phyloP scores from a whole-genome alignment of 305 asterid genomes.

The Fraxinus albicans region DNA sequence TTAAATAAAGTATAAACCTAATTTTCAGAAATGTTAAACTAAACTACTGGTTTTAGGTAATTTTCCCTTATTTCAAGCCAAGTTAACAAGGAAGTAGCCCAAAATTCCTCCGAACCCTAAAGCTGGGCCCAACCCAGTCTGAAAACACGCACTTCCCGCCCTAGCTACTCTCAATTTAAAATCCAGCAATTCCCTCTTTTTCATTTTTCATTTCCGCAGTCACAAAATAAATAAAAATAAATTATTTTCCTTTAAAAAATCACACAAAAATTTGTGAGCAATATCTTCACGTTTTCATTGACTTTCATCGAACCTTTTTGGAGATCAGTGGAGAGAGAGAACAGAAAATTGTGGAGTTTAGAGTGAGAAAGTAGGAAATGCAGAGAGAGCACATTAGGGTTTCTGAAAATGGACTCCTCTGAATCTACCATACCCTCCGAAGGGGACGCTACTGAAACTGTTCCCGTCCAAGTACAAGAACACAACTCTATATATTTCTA shows the following conservation, averaged over 20 bases:
- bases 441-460: slow-evolving; percentile 20
- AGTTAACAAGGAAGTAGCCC: background rate
- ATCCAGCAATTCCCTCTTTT: slow-evolving; percentile 15
- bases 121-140: slow-evolving; percentile 21
- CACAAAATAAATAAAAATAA: background rate
- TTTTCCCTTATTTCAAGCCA: background rate
- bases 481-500: background rate
- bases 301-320: slow-evolving; percentile 20
- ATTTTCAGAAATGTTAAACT: no score
- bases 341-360: slow-evolving; percentile 5
- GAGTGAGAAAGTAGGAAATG: slow-evolving; percentile 32
- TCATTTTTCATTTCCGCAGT: background rate
- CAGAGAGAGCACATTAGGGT: slow-evolving; percentile 34
- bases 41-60: no score
- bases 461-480: slow-evolving; percentile 31
- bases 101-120: background rate
- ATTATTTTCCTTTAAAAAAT: background rate
- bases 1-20: no score
- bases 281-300: slow-evolving; percentile 30
- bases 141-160: slow-evolving; percentile 36
- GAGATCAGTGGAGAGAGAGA: slow-evolving; percentile 23
- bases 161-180: slow-evolving; percentile 25
- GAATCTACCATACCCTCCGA: slow-evolving; percentile 30
- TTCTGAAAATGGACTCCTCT: slow-evolving; percentile 44
- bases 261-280: background rate